Base-by-base conservation (phyloP, 176 grass and related monocot genomes). In the Secale cereale region DNA sequence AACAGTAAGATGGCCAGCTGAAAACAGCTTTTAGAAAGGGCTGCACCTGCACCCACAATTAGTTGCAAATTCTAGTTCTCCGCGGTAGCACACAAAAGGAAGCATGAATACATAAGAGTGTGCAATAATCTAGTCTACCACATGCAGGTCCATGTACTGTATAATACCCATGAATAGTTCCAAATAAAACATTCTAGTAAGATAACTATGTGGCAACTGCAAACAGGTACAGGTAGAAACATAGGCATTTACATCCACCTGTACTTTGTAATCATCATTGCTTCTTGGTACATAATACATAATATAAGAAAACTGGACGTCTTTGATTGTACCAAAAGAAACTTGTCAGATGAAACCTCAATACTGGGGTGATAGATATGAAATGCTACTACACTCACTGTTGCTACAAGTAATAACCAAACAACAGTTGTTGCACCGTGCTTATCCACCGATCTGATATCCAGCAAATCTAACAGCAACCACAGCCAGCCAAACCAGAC, bases 1-100 rank as follows among this genome's bases (percentile, higher is more conserved):
- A 43, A 3, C 32, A 0, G 22, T 74, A 36, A 83, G 48, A 73
- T 83, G 56, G 39, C 10, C 68, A 61, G 56, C 10, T 71, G 10
- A 41, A 71, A 70, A 82, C n/a, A 71, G 17, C 19, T 29, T 73
- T 82, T 10, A 59, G 32, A 60, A 68, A 80, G 78, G 62, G 26
- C 19, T 48, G 14, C 40, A 74, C 70, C 10, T 48, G 14, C 25
- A 74, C 70, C 70, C 70, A 74, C 25, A 69, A 74, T 8, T 74
- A 28, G 23, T 73, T 46, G 40, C 70, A 74, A 74, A 74, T 48
- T 71, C 23, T 74, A 74, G 40, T 48, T 29, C 23, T 25, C 70
- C 40, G 26, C 3, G 30, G 65, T 48, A 64, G 7, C 7, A 43
- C 10, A 72, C 35, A 32, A 74, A 74, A 80, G 43, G 22, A 65